Base-by-base conservation (phyloP, 2,329 filamentous ascomycete species). In the Exophiala sp. region DNA sequence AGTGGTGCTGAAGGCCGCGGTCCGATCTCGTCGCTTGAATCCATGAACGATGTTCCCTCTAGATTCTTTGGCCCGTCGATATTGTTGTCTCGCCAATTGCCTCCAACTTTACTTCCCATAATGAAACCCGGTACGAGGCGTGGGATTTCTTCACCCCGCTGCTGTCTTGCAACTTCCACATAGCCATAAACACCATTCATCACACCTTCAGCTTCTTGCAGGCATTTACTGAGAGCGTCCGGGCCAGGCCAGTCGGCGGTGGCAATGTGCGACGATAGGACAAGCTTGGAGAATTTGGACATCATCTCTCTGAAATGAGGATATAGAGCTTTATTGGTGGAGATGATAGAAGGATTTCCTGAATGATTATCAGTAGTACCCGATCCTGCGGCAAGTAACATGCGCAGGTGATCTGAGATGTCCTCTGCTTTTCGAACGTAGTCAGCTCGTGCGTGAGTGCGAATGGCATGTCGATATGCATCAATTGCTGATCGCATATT, bases 241-340 rank as follows among this genome's bases (percentile, higher is more conserved):
- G 89, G 86, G 50, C 92, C 91, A 7, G 92, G 91, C 84, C 91
- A 97, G 73, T 99, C 94, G 33, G 92, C 89, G 5, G 92, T 91
- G 36, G 94, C 94, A 68, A 99, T 96, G 68, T 99, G 94, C 11
- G 94, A 97, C 2, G 94, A 99, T 45, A 99, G 86, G 41, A 99
- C 94, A 8, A 99, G 79, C 71, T 99, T 99, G n/a, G 94, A 97
- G 70, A 99, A 99, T 65, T 95, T 91, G 41, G 94, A 97, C 94
- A 99, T 99, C 86, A 97, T 97, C 68, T 97, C 94, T 50, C 94
- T 82, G 73, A 99, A 99, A 71, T 97, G 91, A 20, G 94, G 94
- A 67, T 97, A 97, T 12, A 99, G 77, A 0, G 91, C 89, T 71
- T 97, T 97, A 77, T 99, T 99, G 4, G 90, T 95, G 5, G 91